Evolutionary conservation across 1,284 basidiomycete genomes (phyloP).

Genomic region (Pulveroboletus sp.): DNA sequence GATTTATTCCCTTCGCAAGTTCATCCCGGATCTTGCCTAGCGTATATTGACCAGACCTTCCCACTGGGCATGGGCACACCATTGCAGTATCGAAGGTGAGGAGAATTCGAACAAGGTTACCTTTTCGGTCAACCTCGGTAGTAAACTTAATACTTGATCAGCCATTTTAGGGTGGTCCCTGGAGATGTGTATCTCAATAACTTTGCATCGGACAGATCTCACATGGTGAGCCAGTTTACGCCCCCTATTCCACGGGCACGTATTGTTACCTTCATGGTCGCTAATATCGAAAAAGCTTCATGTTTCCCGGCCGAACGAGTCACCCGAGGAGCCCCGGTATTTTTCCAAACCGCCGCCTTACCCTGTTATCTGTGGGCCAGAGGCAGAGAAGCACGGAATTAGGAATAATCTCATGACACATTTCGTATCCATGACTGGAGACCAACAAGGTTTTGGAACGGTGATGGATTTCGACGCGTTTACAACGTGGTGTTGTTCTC

Average conservation of each 20-base stretch:
- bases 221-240: conserved; percentile 55
- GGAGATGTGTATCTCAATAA: conserved; percentile 51
- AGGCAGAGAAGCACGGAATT: conserved; percentile 43
- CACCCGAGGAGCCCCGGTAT: conserved; percentile 27
- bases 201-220: conserved; percentile 78
- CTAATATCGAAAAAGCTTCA: conserved; percentile 14
- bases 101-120: neutral
- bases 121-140: conserved; percentile 12
- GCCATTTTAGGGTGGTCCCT: conserved; percentile 56
- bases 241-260: conserved; percentile 11
- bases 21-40: conserved; percentile 39
- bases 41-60: conserved; percentile 59
- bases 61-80: conserved; percentile 38
- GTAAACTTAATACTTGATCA: conserved; percentile 25
- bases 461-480: conserved; percentile 43
- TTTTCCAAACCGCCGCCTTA: conserved; percentile 52
- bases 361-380: conserved; percentile 50
- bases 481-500: conserved; percentile 30
- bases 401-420: conserved; percentile 60
- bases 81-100: conserved; percentile 50
- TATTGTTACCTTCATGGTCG: neutral
- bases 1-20: conserved; percentile 5
- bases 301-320: conserved; percentile 1
- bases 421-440: conserved; percentile 57
- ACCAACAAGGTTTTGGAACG: conserved; percentile 40